phyloP scores from a whole-genome alignment of 805 yeast genomes.

The Osmozyma mogii region DNA sequence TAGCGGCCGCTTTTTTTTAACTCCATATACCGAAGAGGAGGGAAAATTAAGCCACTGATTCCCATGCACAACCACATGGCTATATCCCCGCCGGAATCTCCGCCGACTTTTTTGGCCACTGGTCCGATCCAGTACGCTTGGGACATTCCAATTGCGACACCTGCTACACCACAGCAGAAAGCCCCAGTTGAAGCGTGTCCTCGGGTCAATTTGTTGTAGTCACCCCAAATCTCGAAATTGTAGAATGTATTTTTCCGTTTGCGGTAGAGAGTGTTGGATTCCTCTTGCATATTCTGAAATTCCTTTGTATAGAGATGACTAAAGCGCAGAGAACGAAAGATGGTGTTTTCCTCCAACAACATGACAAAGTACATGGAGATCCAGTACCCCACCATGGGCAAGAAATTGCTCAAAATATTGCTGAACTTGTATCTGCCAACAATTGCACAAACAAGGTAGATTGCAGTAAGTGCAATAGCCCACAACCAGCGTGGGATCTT shows the following conservation, averaged over 20 bases:
- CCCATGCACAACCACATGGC: constrained; percentile 79
- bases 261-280: no score
- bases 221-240: constrained; percentile 50
- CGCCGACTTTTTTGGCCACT: constrained; percentile 50
- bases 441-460: constrained; percentile 63
- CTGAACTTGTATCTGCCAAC: constrained; percentile 71
- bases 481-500: constrained; percentile 73
- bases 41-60: constrained; percentile 57
- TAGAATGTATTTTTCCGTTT: constrained; percentile 7
- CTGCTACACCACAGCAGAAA: constrained; percentile 65
- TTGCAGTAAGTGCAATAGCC: constrained; percentile 52
- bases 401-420: constrained; percentile 66
- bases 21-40: constrained; percentile 59
- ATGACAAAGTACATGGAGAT: constrained; percentile 71
- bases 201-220: constrained; percentile 47
- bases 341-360: constrained; percentile 60
- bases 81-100: constrained; percentile 42
- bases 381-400: constrained; percentile 94
- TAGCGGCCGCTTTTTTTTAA: constrained; percentile 36
- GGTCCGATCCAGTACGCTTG: constrained; percentile 82
- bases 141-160: constrained; percentile 82
- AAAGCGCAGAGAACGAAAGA: constrained; percentile 51
- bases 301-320: constrained; percentile 25
- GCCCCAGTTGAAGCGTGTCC: constrained; percentile 67
- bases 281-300: no score